Evolutionary conservation across 192 early-diverging fungal species (phyloP).

Genomic region (Backusella macrospora): DNA sequence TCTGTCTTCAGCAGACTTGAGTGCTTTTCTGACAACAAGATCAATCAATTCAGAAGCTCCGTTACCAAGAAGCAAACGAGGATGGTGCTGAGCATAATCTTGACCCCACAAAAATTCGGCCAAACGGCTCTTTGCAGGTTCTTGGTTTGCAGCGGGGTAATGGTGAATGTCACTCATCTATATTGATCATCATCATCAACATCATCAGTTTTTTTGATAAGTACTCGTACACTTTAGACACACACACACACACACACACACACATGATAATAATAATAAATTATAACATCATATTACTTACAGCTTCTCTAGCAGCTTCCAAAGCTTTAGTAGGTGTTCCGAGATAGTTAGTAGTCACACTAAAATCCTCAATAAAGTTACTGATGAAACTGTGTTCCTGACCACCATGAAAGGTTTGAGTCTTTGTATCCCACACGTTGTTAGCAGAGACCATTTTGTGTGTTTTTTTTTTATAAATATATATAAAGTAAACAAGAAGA

Average conservation of each 20-base stretch:
- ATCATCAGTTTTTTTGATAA: background rate
- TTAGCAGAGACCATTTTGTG: conserved; percentile 7
- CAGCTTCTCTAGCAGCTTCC: conserved; percentile 71
- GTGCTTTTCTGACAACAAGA: conserved; percentile 77
- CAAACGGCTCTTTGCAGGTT: conserved; percentile 83
- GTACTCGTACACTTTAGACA: background rate
- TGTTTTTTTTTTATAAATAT: background rate
- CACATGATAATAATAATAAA: background rate
- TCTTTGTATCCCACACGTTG: conserved; percentile 78
- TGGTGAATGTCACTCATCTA: conserved; percentile 62
- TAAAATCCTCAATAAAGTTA: conserved; percentile 93
- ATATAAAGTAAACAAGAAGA: background rate
- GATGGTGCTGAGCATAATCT: conserved; percentile 54
- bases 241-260: no score
- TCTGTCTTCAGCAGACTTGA: conserved; percentile 13
- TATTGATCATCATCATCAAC: background rate
- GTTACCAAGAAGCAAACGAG: conserved; percentile 81
- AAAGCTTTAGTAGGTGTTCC: conserved; percentile 79
- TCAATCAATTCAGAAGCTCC: conserved; percentile 92
- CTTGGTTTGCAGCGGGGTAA: conserved; percentile 91
- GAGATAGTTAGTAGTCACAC: conserved; percentile 88
- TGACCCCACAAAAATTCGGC: conserved; percentile 81
- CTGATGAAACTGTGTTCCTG: conserved; percentile 81
- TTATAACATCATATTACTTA: conserved; percentile 38
- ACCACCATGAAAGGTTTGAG: conserved; percentile 88